A percentile compares a stretch with the other conserved stretches of the same genome.
phyloP scores from a whole-genome alignment of 345 rosid genomes.

The Gossypium mustelinum region DNA sequence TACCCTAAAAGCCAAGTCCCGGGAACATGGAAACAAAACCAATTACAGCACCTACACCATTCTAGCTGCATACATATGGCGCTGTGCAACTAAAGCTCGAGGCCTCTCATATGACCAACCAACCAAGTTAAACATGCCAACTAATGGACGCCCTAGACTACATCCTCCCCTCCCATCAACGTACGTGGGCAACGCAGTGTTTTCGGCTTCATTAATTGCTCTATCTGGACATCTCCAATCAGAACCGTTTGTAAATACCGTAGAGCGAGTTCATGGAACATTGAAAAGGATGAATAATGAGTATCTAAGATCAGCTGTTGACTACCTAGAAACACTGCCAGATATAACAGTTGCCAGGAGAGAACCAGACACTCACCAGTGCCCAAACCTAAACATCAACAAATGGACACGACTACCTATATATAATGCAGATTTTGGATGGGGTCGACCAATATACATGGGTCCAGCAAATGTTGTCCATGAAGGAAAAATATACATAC shows the following conservation, averaged over 20 bases:
- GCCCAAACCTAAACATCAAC: neutral
- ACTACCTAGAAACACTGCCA: conserved; percentile 20
- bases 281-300: neutral
- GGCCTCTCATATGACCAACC: neutral
- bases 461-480: neutral
- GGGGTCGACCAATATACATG: neutral
- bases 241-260: neutral
- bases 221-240: neutral
- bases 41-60: neutral
- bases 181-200: neutral
- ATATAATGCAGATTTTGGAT: neutral
- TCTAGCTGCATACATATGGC: neutral
- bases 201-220: neutral
- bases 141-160: neutral
- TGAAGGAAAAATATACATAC: neutral
- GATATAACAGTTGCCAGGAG: conserved; percentile 18
- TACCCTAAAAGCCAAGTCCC: neutral
- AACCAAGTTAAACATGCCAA: neutral
- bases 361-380: neutral
- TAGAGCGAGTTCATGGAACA: neutral
- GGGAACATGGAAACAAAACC: neutral
- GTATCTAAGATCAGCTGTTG: neutral
- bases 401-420: neutral
- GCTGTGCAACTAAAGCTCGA: neutral
- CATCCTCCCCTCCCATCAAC: neutral